phyloP scores from a whole-genome alignment of 2,329 filamentous ascomycete species.

The Clonostachys chloroleuca region DNA sequence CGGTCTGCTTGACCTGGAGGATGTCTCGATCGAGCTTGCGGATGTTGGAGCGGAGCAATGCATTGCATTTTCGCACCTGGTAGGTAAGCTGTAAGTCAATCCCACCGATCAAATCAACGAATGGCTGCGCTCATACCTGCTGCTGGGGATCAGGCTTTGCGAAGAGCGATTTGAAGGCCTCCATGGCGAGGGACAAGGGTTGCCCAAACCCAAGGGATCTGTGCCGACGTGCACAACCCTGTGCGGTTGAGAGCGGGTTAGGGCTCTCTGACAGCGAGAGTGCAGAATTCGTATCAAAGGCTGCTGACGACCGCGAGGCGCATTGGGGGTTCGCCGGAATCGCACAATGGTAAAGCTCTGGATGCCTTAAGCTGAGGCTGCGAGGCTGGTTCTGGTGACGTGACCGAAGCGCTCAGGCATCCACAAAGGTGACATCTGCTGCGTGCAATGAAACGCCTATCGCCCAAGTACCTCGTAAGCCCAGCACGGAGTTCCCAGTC shows the following conservation, averaged over 20 bases:
- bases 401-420: background rate
- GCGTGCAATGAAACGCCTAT: no score
- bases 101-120: background rate
- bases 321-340: no score
- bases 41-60: conserved; percentile 81
- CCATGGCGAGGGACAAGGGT: conserved; percentile 51
- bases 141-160: conserved; percentile 89
- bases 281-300: no score
- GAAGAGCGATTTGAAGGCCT: conserved; percentile 81
- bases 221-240: background rate
- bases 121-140: conserved; percentile 57
- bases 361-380: background rate
- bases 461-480: no score
- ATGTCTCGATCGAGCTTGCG: conserved; percentile 96
- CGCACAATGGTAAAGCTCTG: background rate
- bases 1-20: conserved; percentile 68
- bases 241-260: background rate
- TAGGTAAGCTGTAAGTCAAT: background rate
- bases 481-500: no score
- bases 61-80: conserved; percentile 93
- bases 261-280: no score
- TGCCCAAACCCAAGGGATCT: background rate
- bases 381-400: background rate
- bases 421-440: no score
- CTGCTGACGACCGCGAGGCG: no score